Percentiles rank a stretch among this genome's conserved stretches.
Conservation (phyloP, 305 asterid genomes). For the Andrographis paniculata region DNA sequence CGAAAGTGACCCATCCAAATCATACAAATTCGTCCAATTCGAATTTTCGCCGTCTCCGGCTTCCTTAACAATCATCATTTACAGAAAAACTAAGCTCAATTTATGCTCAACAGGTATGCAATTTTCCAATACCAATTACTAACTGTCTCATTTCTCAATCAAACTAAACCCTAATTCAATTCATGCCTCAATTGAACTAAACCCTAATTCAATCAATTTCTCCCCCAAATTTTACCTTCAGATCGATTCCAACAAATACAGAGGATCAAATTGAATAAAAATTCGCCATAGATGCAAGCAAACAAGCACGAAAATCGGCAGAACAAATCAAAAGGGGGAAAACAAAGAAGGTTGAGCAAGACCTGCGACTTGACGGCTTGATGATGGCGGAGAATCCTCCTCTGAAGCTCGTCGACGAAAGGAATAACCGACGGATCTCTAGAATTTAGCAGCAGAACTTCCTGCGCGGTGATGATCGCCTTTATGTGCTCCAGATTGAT, state of each 20-base stretch:
- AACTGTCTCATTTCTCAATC: too few species aligned
- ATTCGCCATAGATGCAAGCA: too few species aligned
- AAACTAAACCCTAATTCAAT: too few species aligned
- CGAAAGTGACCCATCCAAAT: constrained; percentile 57
- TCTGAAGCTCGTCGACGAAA: constrained; percentile 76
- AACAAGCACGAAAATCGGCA: not conserved
- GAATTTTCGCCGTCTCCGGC: constrained; percentile 63
- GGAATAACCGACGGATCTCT: constrained; percentile 87
- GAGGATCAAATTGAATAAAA: too few species aligned
- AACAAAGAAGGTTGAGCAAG: too few species aligned
- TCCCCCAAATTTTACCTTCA: too few species aligned
- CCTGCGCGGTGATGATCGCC: constrained; percentile 93
- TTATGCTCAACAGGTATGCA: too few species aligned
- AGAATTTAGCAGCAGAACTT: constrained; percentile 74
- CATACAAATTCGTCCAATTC: constrained; percentile 82
- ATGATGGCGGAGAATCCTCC: constrained; percentile 62
- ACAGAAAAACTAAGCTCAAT: too few species aligned
- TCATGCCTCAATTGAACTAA: too few species aligned
- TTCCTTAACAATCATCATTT: constrained; percentile 61
- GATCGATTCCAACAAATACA: too few species aligned
- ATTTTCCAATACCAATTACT: too few species aligned
- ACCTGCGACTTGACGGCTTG: constrained; percentile 85
- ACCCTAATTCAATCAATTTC: too few species aligned
- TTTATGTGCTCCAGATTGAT: constrained; percentile 93
- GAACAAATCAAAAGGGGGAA: not conserved